These are phyloP conservation scores for Rhizopus delemar DNA, from an alignment of 371 early-diverging fungal species.

Conservation along the genomic window DNA sequence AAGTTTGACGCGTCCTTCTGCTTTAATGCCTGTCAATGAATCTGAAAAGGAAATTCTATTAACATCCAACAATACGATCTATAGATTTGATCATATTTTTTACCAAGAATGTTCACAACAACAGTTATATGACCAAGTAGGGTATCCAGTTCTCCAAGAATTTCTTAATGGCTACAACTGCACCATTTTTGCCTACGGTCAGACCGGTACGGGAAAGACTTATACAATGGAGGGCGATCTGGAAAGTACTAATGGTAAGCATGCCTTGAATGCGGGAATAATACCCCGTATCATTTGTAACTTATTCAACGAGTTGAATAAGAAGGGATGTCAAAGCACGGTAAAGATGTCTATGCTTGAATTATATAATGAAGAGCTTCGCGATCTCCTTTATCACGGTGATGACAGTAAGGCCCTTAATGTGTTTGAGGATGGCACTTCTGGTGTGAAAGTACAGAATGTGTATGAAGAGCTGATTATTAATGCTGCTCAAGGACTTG, in stretches of 20 bases:
- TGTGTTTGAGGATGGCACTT: constrained; percentile 68
- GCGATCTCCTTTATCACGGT: constrained; percentile 76
- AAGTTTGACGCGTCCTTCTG: neutral
- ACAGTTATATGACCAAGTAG: constrained; percentile 81
- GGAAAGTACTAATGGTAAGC: constrained; percentile 36
- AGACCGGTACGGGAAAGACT: constrained; percentile 93
- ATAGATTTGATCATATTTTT: constrained; percentile 92
- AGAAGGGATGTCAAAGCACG: constrained; percentile 63
- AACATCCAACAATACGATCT: constrained; percentile 62
- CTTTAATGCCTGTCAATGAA: constrained; percentile 22
- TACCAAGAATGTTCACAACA: constrained; percentile 82
- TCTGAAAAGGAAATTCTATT: constrained; percentile 32
- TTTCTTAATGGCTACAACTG: constrained; percentile 82
- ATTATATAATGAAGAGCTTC: constrained; percentile 98
- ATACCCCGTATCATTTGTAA: constrained; percentile 86
- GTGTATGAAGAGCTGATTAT: constrained; percentile 76
- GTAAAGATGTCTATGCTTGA: constrained; percentile 91
- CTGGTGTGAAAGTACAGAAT: constrained; percentile 79
- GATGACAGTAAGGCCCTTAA: constrained; percentile 47
- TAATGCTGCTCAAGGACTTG: constrained; percentile 74
- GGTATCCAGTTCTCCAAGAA: constrained; percentile 83
- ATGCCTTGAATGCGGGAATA: constrained; percentile 68
- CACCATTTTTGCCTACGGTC: constrained; percentile 95
- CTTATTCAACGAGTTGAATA: constrained; percentile 75
- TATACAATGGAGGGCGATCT: constrained; percentile 89